Conservation (phyloP, 2,329 filamentous ascomycete species). For the Fusarium floridanum region DNA sequence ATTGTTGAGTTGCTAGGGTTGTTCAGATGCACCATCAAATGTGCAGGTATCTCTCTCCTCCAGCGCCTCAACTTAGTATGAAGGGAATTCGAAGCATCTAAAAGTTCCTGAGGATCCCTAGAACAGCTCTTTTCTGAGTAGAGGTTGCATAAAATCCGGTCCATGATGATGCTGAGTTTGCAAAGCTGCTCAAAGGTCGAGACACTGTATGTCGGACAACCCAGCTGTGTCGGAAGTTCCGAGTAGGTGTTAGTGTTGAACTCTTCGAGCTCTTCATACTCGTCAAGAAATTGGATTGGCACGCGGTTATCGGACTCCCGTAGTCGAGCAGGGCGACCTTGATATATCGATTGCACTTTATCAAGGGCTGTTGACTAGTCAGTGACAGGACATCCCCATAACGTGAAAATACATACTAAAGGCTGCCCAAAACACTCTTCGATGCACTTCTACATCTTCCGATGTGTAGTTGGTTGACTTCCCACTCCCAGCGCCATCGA, state of each 20-base stretch:
- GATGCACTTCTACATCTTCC: slow-evolving; percentile 59
- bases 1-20: slow-evolving; percentile 42
- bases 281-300: slow-evolving; percentile 59
- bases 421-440: slow-evolving; percentile 52
- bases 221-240: slow-evolving; percentile 43
- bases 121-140: slow-evolving; percentile 55
- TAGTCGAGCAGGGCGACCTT: slow-evolving; percentile 62
- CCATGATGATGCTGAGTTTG: slow-evolving; percentile 60
- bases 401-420: slow-evolving; percentile 14
- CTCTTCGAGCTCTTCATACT: slow-evolving; percentile 64
- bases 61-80: slow-evolving; percentile 57
- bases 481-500: background rate
- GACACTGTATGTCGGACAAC: slow-evolving; percentile 54
- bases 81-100: slow-evolving; percentile 49
- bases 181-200: slow-evolving; percentile 57
- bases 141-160: slow-evolving; percentile 57
- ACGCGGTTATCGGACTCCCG: slow-evolving; percentile 59
- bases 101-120: slow-evolving; percentile 45
- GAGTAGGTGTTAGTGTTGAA: slow-evolving; percentile 59
- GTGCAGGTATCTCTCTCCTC: slow-evolving; percentile 54
- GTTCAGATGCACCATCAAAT: slow-evolving; percentile 45
- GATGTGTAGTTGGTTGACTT: slow-evolving; percentile 45
- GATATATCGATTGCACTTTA: slow-evolving; percentile 66
- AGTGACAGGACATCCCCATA: fast-evolving
- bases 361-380: slow-evolving; percentile 36